These are phyloP conservation scores for Setaria viridis DNA, from an alignment of 202 grass and related monocot genomes.

Conservation along the genomic window DNA sequence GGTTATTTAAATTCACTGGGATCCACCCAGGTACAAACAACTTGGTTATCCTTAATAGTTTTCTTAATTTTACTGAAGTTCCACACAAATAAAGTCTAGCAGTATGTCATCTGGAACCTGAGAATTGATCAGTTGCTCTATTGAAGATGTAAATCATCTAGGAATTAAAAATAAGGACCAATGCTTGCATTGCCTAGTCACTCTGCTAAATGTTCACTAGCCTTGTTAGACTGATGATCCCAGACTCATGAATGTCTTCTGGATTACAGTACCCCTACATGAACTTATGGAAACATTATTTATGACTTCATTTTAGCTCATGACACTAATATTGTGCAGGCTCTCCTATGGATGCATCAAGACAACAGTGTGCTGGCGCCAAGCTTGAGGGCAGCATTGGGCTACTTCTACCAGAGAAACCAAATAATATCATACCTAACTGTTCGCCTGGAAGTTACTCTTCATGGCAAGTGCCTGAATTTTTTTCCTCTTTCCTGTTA, in stretches of 20 bases:
- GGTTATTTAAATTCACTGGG: not conserved
- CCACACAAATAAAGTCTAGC: not conserved
- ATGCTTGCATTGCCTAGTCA: conserved; percentile 10
- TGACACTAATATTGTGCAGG: conserved; percentile 43
- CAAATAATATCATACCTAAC: conserved; percentile 67
- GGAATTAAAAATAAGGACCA: not conserved
- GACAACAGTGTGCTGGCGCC: conserved; percentile 36
- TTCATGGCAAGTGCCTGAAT: conserved; percentile 56
- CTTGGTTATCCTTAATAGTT: not conserved
- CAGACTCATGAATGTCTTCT: conserved; percentile 6
- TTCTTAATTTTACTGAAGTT: conserved; percentile 6
- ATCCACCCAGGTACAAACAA: not conserved
- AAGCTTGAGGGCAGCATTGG: conserved; percentile 54
- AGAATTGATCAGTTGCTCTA: conserved; percentile 26
- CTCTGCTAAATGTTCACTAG: not conserved
- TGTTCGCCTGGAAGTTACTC: conserved; percentile 61
- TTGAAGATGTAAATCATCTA: conserved; percentile 9
- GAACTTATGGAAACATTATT: not conserved
- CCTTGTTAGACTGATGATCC: not conserved
- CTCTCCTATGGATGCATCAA: conserved; percentile 45
- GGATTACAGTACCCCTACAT: not conserved
- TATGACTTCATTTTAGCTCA: conserved; percentile 11
- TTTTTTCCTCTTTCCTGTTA: conserved; percentile 56
- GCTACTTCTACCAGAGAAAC: conserved; percentile 41
- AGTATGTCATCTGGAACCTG: not conserved